Conservation (phyloP, 2,329 filamentous ascomycete genomes). For the Diplodia scrobiculata region DNA sequence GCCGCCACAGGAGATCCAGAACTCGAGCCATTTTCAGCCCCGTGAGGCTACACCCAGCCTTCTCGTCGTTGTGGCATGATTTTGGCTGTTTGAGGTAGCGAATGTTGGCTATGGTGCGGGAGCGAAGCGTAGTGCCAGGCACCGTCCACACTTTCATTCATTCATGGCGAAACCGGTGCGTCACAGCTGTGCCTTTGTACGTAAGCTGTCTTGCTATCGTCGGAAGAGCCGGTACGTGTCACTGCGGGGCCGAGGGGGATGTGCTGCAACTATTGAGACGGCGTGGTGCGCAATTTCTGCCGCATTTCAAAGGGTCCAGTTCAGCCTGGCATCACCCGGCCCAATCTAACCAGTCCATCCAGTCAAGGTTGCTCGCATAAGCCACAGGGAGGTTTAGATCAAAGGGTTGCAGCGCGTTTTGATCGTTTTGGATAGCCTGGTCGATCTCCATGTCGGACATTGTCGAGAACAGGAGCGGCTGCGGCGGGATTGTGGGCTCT, state of each 20-base stretch:
- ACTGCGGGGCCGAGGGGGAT: background rate
- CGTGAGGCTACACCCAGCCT: background rate
- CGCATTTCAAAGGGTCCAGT: background rate
- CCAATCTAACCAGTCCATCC: conserved; percentile 29
- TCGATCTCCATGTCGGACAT: conserved; percentile 72
- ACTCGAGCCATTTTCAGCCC: background rate
- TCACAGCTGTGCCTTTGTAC: background rate
- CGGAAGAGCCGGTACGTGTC: background rate
- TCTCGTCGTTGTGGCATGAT: background rate
- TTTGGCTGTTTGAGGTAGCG: background rate
- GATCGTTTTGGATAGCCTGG: conserved; percentile 65
- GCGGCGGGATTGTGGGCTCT: conserved; percentile 45
- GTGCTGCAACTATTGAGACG: background rate
- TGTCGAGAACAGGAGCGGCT: conserved; percentile 64
- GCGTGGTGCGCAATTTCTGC: background rate
- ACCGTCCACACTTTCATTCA: background rate
- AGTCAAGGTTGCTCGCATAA: conserved; percentile 44
- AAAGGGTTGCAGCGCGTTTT: conserved; percentile 57
- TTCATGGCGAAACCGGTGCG: background rate
- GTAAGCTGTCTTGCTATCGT: background rate
- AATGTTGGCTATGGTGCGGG: background rate
- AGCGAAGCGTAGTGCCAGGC: background rate
- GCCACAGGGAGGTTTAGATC: conserved; percentile 62
- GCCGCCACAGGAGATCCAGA: background rate
- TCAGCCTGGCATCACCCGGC: background rate